Evolutionary conservation across 495 filamentous ascomycete species (phyloP), one percentile per base, ranked within the genome.

Genomic region (Aspergillus bertholletiae): DNA sequence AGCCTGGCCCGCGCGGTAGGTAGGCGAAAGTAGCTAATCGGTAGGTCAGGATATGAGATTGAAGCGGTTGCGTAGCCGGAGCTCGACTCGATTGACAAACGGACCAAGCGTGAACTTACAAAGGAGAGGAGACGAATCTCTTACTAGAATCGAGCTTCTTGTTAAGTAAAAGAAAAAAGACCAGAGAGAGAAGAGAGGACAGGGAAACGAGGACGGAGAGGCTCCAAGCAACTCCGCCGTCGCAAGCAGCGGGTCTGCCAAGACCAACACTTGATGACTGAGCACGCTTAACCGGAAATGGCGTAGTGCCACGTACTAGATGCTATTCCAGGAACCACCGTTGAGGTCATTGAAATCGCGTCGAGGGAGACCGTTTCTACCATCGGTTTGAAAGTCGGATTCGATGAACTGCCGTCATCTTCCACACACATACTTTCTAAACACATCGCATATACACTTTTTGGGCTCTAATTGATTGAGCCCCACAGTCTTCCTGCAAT

Each of bases 181-280:
- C 58, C 58, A 58, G 56, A 57, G 55, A 61, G 59, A 59, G 52
- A 45, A 53, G 50, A 46, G 54, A 60, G 51, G 53, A 57, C 53
- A 56, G 59, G 53, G 58, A 57, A 54, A 51, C 32, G 53, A 51
- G 46, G 57, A 63, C 41, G 48, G 60, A 54, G 62, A 50, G 55
- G 49, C 57, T 49, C 43, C 43, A 27, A 49, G 46, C 23, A 52
- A 51, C 55, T 57, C 57, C 61, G 62, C 56, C 58, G 72, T 68
- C 68, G 70, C 67, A 70, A 68, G 63, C 65, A 58, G 72, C 67
- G 70, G 70, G 70, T 73, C 68, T 64, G 72, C 70, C 72, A 74
- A 74, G 72, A 49, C 32, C 28, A 30, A 23, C 28, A n/a, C 9
- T 45, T 22, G 62, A 49, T 70, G 67, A 67, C 49, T 64, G 56